Evolutionary conservation across 352 stramenopile species (phyloP), one percentile per base, ranked within the genome.

Genomic region (Phytophthora parvispora): DNA sequence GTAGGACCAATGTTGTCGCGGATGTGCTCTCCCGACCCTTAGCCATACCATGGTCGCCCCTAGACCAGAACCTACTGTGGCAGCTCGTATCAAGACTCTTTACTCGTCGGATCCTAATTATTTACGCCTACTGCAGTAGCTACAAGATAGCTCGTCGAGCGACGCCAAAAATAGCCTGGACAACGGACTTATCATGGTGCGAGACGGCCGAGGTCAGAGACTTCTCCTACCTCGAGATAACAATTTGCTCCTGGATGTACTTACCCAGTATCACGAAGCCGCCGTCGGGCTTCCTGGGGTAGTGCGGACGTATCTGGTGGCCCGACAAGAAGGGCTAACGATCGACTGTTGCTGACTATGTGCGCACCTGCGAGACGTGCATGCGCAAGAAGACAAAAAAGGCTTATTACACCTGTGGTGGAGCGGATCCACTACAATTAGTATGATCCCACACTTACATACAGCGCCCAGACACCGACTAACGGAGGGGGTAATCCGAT

Each of bases 1-100:
- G 43, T 6, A 25, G 15, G 0, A 54, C 43, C 2, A 54, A 63
- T 29, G 43, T 63, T 2, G 28, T 63, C 3, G 55, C 55, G 2
- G 43, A 54, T n/a, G 55, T 20, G 15, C 28, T 63, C 4, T 63
- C 55, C 9, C 20, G 51, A 3, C 51, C 51, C n/a, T 9, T 42
- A 9, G 34, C 31, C 8, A 36, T 36, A 36, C 12, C 31, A 36
- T 40, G 5, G 34, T 40, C 10, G 34, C 34, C n/a, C n/a, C n/a
- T 42, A 15, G 34, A 7, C 34, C 34, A 42, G 34, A 42, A 12
- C 38, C 38, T 22, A 18, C 38, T 10, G 38, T 47, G 3, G 38
- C 38, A 0, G 16, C 38, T 2, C 16, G 38, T 8, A 47, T 47
- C 38, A 47, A 47, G 38, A 6, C 16, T 22, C 38, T 47, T 2